Evolutionary conservation across 2,329 filamentous ascomycete genomes (phyloP), one percentile per base, ranked within the genome.

Genomic region (Falciphora oryzae): DNA sequence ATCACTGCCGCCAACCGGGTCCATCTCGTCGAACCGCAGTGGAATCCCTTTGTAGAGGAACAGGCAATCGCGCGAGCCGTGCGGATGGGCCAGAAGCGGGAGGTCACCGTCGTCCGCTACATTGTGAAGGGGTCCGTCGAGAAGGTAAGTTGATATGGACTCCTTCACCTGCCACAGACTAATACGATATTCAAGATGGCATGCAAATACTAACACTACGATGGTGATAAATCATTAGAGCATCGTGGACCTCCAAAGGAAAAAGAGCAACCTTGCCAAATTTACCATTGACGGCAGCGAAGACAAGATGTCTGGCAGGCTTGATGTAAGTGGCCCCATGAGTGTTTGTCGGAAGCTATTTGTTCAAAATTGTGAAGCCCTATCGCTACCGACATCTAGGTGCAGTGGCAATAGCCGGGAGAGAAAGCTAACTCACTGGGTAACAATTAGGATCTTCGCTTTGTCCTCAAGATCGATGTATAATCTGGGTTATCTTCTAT

Each of bases 11-110:
- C 81, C 0, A 81, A 79, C 58, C 75, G 78, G 0, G 77, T 85
- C 0, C 81, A 81, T 65, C 78, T 85, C 2, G 71, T 84, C 0
- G 83, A 85, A 61, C 77, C 80, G 0, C 83, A 85, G 32, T 85
- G 82, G 82, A 85, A 85, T 53, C 82, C 81, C 0, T 79, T 76
- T 2, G 77, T 83, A 0, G 83, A 85, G 65, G 77, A 76, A 16
- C 82, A 85, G 64, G 83, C 82, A 0, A 78, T 85, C 18, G 81
- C 76, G 0, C 73, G 82, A 18, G 80, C 79, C 0, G 71, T 82
- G 4, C 76, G 82, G 0, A 71, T 85, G 0, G 79, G 81, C 0
- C 83, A 85, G 65, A 68, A 71, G 1, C 67, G 76, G 7, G 63
- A 76, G 13, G 82, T 85, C 0, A 65, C 70, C 0, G 76, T 84